phyloP scores from a whole-genome alignment of 202 grass and related monocot genomes.

The Zizania palustris region DNA sequence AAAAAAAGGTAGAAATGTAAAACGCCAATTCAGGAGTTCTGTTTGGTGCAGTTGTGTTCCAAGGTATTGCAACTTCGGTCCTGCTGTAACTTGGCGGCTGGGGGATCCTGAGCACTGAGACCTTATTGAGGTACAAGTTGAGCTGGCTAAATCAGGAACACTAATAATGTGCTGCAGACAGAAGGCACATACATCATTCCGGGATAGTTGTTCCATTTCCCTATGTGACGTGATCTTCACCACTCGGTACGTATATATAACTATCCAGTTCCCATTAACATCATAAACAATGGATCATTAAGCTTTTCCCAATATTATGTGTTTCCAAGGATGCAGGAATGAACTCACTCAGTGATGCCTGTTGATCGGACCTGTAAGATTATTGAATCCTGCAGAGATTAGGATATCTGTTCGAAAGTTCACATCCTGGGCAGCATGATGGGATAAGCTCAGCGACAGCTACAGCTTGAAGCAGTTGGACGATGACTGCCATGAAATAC shows the following conservation, averaged over 20 bases:
- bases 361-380: not conserved
- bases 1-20: conserved; percentile 6
- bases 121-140: not conserved
- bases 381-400: not conserved
- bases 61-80: not conserved
- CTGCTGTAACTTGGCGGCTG: conserved; percentile 7
- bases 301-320: not conserved
- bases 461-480: not conserved
- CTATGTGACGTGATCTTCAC: not conserved
- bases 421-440: not conserved
- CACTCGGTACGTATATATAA: conserved; percentile 26
- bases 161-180: conserved; percentile 1
- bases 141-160: conserved; percentile 21
- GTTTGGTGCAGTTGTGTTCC: not conserved
- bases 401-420: not conserved
- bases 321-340: conserved; percentile 28
- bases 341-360: not conserved
- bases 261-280: not conserved
- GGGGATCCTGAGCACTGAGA: not conserved
- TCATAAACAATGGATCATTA: not conserved
- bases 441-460: not conserved
- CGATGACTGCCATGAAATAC: not conserved
- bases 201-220: not conserved
- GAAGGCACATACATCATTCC: conserved; percentile 6
- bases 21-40: conserved; percentile 5